Percentiles rank a stretch among this genome's conserved stretches.
Conservation (phyloP, 2,329 filamentous ascomycete species). For the Aspergillus eucalypticola region DNA sequence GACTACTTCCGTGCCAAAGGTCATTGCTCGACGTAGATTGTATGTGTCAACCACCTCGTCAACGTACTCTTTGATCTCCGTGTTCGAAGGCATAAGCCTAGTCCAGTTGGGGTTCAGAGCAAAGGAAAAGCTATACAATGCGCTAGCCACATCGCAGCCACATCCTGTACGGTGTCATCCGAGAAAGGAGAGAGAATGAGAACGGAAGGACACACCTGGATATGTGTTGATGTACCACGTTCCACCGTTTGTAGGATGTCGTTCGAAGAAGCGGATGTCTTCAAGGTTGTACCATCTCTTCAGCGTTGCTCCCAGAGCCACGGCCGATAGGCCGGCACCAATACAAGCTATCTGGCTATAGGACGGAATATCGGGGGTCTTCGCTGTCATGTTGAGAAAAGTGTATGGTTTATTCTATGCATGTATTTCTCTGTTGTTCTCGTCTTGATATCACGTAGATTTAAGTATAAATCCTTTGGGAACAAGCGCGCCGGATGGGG, state of each 20-base stretch:
- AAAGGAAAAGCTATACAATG: constrained; percentile 59
- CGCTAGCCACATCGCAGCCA: constrained; percentile 55
- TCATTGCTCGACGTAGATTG: constrained; percentile 36
- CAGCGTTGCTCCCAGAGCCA: constrained; percentile 60
- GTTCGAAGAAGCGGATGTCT: constrained; percentile 62
- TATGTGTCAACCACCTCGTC: constrained; percentile 52
- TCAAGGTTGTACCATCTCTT: constrained; percentile 58
- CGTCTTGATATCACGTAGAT: too few species aligned
- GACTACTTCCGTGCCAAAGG: constrained; percentile 18
- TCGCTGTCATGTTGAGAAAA: background rate
- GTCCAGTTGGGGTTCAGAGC: constrained; percentile 54
- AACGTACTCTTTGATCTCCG: constrained; percentile 54
- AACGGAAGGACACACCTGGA: constrained; percentile 46
- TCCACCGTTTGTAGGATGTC: constrained; percentile 56
- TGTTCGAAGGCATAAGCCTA: constrained; percentile 48
- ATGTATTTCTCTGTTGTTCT: too few species aligned
- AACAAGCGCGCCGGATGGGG: too few species aligned
- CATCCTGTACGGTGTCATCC: too few species aligned
- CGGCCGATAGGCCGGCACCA: constrained; percentile 61
- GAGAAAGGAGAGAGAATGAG: too few species aligned
- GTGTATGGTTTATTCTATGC: too few species aligned
- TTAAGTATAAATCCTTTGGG: too few species aligned
- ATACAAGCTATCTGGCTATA: constrained; percentile 42
- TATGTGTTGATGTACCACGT: constrained; percentile 66
- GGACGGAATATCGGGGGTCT: constrained; percentile 11